phyloP scores from a whole-genome alignment of 345 rosid genomes.

The Anacardium occidentale region DNA sequence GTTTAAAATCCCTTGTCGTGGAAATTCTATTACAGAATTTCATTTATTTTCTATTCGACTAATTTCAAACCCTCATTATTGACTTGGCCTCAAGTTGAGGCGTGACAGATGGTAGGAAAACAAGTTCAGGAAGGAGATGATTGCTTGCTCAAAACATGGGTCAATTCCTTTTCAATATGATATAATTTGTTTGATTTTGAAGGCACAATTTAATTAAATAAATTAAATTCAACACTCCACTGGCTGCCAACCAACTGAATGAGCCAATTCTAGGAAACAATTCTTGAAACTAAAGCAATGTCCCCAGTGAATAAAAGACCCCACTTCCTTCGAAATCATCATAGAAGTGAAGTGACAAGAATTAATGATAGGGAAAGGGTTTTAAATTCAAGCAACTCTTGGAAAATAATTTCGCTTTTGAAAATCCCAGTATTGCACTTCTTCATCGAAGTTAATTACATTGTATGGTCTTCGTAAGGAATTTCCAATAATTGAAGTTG shows the following conservation, averaged over 20 bases:
- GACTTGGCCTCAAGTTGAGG: background rate
- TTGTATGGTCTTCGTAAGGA: no score
- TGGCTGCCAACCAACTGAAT: background rate
- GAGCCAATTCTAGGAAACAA: conserved; percentile 30
- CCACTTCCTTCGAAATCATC: conserved; percentile 9
- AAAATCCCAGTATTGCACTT: no score
- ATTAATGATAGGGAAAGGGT: background rate
- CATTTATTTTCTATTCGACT: no score
- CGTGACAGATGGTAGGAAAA: background rate
- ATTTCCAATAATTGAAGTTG: no score
- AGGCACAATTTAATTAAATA: background rate
- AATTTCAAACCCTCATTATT: no score
- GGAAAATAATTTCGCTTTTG: background rate
- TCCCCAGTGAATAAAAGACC: conserved; percentile 13
- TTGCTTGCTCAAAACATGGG: background rate
- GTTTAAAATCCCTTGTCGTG: no score
- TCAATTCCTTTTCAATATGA: conserved; percentile 4
- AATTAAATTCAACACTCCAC: background rate
- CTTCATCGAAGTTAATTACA: no score
- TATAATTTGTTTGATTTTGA: conserved; percentile 10
- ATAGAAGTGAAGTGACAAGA: background rate
- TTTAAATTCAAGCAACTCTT: background rate
- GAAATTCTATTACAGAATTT: no score
- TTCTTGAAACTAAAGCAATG: background rate
- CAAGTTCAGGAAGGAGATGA: conserved; percentile 8